Base-by-base conservation (phyloP, 768 basidiomycete genomes). In the Gloeostereum incarnatum region DNA sequence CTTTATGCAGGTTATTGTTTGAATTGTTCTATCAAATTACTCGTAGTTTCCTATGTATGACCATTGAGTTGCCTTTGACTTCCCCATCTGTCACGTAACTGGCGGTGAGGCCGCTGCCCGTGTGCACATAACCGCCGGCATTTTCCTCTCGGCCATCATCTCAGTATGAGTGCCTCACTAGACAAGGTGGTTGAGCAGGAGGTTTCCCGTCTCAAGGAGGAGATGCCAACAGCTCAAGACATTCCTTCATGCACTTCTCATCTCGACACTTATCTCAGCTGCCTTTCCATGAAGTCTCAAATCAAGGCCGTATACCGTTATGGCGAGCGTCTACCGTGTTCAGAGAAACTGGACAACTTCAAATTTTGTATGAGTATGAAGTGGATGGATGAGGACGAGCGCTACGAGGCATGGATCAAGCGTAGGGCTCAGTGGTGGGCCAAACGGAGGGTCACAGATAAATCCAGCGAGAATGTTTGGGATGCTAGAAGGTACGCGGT, bases 351-450 rank as follows among this genome's bases (percentile, higher is more conserved):
- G 53, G 81, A 89, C 41, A 92, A 94, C 50, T 93, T 94, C 71
- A 96, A 96, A 60, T 94, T 87, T 59, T 99, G 94, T 61, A 65
- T 94, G 65, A 81, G 78, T 43, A 62, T 84, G 44, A 94, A 91
- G 59, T 68, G 74, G 9, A 63, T 87, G 58, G 71, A 81, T 37
- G 77, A 79, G 11, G 90, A 92, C 40, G 73, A 80, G 49, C 75
- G 77, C 52, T 70, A 84, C 21, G 77, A 88, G 36, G 75, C 76
- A 3, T 99, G 92, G 93, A 78, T 98, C 40, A 70, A 66, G 35
- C 69, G 84, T 13, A 68, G 87, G 38, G 94, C 94, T 2, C 89
- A 93, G 55, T 93, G 92, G 91, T 96, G 92, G 94, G 90, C 93
- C 4, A 62, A 68, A 23, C 63, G 85, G 37, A 65, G 94, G 37